Conservation (phyloP, 371 early-diverging fungal species). For the Chytridium lagenaria region DNA sequence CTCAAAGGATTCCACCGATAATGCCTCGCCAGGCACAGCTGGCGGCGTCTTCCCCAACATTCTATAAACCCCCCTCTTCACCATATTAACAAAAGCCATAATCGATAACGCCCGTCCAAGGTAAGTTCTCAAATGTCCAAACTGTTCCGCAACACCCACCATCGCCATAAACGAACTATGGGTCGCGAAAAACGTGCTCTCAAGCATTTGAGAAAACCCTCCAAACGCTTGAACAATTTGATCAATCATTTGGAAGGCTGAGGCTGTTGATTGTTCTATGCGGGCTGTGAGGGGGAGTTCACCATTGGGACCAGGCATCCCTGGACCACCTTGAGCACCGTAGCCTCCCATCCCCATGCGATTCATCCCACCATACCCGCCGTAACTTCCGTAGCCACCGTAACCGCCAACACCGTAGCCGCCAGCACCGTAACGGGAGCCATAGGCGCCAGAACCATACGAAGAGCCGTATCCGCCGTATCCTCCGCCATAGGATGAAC, state of each 20-base stretch:
- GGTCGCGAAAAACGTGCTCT: slow-evolving; percentile 95
- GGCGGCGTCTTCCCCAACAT: slow-evolving; percentile 69
- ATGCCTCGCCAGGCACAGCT: slow-evolving; percentile 52
- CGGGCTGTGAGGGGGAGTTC: slow-evolving; percentile 73
- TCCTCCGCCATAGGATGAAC: slow-evolving; percentile 16
- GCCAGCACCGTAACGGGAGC: slow-evolving; percentile 42
- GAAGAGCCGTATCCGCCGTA: slow-evolving; percentile 29
- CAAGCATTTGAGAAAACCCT: slow-evolving; percentile 96
- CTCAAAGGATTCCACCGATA: slow-evolving; percentile 44
- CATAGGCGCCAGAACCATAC: slow-evolving; percentile 37
- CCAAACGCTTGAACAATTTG: slow-evolving; percentile 93
- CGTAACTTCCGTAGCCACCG: slow-evolving; percentile 39
- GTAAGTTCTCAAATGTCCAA: slow-evolving; percentile 81
- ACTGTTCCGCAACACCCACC: slow-evolving; percentile 95
- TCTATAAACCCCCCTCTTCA: slow-evolving; percentile 64
- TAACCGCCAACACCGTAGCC: slow-evolving; percentile 48
- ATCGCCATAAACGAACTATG: slow-evolving; percentile 97
- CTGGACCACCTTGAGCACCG: slow-evolving; percentile 36
- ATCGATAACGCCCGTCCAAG: slow-evolving; percentile 81
- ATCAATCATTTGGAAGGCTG: slow-evolving; percentile 89
- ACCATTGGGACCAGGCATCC: slow-evolving; percentile 45
- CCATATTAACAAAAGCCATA: slow-evolving; percentile 63
- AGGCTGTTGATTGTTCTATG: slow-evolving; percentile 84
- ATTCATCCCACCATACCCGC: slow-evolving; percentile 34
- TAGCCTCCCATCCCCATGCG: slow-evolving; percentile 36